These are phyloP conservation scores for Coprinellus micaceus DNA, from an alignment of 768 basidiomycete genomes.

Conservation along the genomic window DNA sequence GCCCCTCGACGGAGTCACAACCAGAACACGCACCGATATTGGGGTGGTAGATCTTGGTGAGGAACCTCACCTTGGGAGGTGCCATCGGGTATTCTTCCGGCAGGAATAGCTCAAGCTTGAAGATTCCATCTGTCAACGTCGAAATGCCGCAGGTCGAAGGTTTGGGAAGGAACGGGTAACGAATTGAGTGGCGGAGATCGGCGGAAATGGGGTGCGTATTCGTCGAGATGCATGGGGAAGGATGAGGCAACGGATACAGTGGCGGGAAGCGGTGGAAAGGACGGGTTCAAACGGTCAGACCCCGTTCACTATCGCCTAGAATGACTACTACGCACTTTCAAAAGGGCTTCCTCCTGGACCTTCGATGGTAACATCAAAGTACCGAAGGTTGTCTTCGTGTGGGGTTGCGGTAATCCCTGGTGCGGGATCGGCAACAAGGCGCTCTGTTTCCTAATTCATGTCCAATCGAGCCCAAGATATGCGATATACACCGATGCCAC, in stretches of 20 bases:
- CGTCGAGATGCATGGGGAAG: too few species aligned
- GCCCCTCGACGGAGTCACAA: background rate
- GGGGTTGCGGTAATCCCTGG: slow-evolving; percentile 95
- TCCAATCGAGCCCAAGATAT: background rate
- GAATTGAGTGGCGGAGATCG: background rate
- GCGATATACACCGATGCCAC: background rate
- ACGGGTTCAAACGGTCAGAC: background rate
- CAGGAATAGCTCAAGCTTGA: slow-evolving; percentile 95
- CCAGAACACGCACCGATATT: slow-evolving; percentile 79
- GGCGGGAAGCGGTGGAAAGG: background rate
- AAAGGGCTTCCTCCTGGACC: slow-evolving; percentile 96
- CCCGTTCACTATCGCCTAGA: background rate
- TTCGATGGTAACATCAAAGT: slow-evolving; percentile 97
- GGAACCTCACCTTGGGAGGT: slow-evolving; percentile 95
- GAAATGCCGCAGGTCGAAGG: too few species aligned
- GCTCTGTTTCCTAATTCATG: slow-evolving; percentile 81
- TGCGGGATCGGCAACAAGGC: slow-evolving; percentile 92
- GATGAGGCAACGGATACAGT: background rate
- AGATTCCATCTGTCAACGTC: slow-evolving; percentile 67
- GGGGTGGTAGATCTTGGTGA: slow-evolving; percentile 98
- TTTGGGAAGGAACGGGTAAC: background rate
- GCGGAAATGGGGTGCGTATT: background rate
- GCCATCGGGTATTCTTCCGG: slow-evolving; percentile 99
- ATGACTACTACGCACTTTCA: slow-evolving; percentile 46
- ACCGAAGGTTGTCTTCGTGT: slow-evolving; percentile 95